These are phyloP conservation scores for Wallemia ichthyophaga DNA, from an alignment of 1,284 basidiomycete genomes.

Conservation along the genomic window DNA sequence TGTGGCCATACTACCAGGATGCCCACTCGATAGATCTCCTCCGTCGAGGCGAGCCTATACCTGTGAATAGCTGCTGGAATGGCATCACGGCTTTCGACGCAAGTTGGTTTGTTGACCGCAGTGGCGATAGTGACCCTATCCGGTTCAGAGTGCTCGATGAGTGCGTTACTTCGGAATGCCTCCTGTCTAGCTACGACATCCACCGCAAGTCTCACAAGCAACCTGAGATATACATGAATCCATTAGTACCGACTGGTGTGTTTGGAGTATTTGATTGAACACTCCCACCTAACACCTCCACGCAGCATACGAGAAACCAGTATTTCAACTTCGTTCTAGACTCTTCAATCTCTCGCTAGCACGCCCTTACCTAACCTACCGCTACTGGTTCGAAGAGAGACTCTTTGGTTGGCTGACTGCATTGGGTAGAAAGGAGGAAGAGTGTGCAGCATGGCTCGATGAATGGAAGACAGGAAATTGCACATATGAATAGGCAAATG, in stretches of 20 bases:
- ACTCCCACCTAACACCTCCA: too few species aligned
- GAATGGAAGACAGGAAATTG: not conserved
- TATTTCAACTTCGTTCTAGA: not conserved
- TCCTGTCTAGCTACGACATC: conserved; percentile 26
- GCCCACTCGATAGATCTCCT: conserved; percentile 14
- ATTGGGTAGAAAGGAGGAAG: not conserved
- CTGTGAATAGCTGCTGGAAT: conserved; percentile 30
- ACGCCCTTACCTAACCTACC: not conserved
- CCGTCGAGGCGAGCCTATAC: conserved; percentile 19
- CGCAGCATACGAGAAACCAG: not conserved
- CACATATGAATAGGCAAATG: not conserved
- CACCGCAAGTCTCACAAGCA: conserved; percentile 16
- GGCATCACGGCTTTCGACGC: conserved; percentile 25
- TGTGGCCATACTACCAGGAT: conserved; percentile 27
- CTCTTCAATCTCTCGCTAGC: not conserved
- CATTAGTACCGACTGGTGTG: conserved; percentile 13
- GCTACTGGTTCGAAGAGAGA: not conserved
- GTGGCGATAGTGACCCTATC: conserved; percentile 15
- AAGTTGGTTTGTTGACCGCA: conserved; percentile 19
- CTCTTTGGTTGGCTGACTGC: not conserved
- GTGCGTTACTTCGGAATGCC: conserved; percentile 26
- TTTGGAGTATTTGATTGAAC: not conserved
- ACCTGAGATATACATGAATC: conserved; percentile 21
- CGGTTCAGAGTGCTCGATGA: conserved; percentile 20
- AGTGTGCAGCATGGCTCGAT: not conserved